These are phyloP conservation scores for Candida morakotiae DNA, from an alignment of 805 yeast species.

Conservation along the genomic window DNA sequence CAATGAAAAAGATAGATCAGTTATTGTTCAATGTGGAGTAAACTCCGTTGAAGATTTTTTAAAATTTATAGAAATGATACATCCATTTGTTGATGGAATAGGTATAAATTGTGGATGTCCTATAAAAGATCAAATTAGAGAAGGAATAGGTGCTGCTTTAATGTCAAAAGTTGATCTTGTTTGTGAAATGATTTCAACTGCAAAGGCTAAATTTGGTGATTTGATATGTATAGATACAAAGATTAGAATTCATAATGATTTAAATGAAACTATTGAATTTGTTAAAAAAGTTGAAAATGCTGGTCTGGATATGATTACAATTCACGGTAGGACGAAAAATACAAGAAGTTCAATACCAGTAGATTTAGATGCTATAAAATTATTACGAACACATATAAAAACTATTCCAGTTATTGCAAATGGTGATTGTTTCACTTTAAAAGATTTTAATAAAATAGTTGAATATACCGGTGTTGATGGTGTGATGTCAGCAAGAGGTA, in stretches of 20 bases:
- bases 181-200: constrained; percentile 78
- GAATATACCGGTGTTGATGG: constrained; percentile 78
- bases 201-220: constrained; percentile 70
- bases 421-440: constrained; percentile 81
- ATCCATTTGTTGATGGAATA: constrained; percentile 87
- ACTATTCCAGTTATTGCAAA: constrained; percentile 88
- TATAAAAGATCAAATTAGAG: constrained; percentile 87
- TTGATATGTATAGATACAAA: constrained; percentile 82
- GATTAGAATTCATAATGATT: constrained; percentile 79
- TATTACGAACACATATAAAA: constrained; percentile 47
- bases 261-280: constrained; percentile 66
- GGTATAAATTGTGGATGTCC: constrained; percentile 98
- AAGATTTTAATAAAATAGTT: constrained; percentile 63
- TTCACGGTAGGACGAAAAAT: constrained; percentile 85
- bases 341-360: constrained; percentile 86
- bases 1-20: constrained; percentile 60
- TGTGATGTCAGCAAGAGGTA: constrained; percentile 93
- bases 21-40: constrained; percentile 88
- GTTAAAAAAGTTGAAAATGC: constrained; percentile 74
- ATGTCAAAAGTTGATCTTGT: constrained; percentile 81
- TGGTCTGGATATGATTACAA: constrained; percentile 91
- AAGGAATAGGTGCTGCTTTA: constrained; percentile 95
- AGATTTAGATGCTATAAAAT: constrained; percentile 74
- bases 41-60: constrained; percentile 78
- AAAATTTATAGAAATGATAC: constrained; percentile 83